Evolutionary conservation across 1,284 basidiomycete species (phyloP).

Genomic region (Macrocystidia cucumis): DNA sequence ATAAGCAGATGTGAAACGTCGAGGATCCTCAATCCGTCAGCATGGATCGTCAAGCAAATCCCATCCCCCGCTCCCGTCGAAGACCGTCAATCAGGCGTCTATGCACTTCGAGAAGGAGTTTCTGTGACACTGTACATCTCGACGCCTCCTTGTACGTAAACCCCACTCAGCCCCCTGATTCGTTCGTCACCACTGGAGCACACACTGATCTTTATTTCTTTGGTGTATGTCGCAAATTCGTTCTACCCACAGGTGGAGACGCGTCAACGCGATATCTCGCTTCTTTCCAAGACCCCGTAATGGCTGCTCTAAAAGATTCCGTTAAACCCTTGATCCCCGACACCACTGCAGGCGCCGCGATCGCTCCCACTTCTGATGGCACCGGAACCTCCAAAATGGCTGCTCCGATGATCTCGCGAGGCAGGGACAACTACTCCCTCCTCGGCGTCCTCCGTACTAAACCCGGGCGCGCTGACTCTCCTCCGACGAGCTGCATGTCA

Average conservation of each 20-base stretch:
- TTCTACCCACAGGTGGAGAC: conserved; percentile 70
- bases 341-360: too few relatives aligned
- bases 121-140: conserved; percentile 76
- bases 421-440: conserved; percentile 70
- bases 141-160: conserved; percentile 74
- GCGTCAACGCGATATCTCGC: conserved; percentile 80
- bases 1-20: conserved; percentile 28
- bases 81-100: too few relatives aligned
- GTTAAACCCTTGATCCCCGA: conserved; percentile 26
- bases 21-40: conserved; percentile 18
- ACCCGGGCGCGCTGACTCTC: conserved; percentile 82
- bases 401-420: conserved; percentile 46
- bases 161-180: too few relatives aligned
- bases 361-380: too few relatives aligned
- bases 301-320: conserved; percentile 64
- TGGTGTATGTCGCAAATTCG: conserved; percentile 8
- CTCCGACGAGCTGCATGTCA: conserved; percentile 74
- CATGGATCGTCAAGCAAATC: conserved; percentile 36
- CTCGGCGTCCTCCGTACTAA: conserved; percentile 81
- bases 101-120: conserved; percentile 42
- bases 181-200: too few relatives aligned
- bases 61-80: conserved; percentile 22
- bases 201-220: conserved; percentile 5
- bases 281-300: conserved; percentile 56
- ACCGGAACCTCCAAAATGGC: conserved; percentile 28